phyloP scores from a whole-genome alignment of 345 rosid species.

The Dimocarpus longan region DNA sequence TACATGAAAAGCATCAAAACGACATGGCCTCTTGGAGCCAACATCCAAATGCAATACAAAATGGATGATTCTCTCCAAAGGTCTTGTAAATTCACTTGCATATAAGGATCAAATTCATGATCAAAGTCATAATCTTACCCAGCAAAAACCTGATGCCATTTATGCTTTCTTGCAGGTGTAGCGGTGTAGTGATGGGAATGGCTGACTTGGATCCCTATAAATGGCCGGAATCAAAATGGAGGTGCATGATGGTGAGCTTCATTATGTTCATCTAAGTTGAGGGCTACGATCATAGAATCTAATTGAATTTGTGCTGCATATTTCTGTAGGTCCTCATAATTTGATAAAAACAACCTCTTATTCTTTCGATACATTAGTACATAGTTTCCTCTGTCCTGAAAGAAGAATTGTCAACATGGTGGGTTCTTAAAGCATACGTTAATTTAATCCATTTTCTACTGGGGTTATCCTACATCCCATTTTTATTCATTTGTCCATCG shows the following conservation, averaged over 20 bases:
- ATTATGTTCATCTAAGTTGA: not conserved
- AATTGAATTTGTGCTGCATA: not conserved
- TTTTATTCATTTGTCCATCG: not conserved
- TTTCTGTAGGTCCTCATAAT: no score
- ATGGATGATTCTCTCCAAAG: constrained; percentile 73
- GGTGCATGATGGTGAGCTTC: constrained; percentile 71
- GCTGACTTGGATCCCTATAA: constrained; percentile 71
- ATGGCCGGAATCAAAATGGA: constrained; percentile 98
- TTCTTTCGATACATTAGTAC: not conserved
- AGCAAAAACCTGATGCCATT: constrained; percentile 3
- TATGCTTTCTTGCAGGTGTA: constrained; percentile 48
- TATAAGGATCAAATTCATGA: no score
- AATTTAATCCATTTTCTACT: no score
- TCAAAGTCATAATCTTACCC: not conserved
- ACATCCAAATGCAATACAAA: constrained; percentile 66
- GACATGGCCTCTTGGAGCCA: constrained; percentile 56
- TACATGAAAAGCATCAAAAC: constrained; percentile 61
- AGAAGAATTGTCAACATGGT: no score
- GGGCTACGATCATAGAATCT: not conserved
- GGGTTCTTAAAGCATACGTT: not conserved
- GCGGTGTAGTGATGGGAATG: constrained; percentile 72
- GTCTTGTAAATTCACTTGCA: constrained; percentile 38
- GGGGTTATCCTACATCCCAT: not conserved
- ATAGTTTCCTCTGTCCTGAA: not conserved
- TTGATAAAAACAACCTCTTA: no score